Evolutionary conservation across 176 grass and related monocot species (phyloP).

Genomic region (Lolium multiflorum): DNA sequence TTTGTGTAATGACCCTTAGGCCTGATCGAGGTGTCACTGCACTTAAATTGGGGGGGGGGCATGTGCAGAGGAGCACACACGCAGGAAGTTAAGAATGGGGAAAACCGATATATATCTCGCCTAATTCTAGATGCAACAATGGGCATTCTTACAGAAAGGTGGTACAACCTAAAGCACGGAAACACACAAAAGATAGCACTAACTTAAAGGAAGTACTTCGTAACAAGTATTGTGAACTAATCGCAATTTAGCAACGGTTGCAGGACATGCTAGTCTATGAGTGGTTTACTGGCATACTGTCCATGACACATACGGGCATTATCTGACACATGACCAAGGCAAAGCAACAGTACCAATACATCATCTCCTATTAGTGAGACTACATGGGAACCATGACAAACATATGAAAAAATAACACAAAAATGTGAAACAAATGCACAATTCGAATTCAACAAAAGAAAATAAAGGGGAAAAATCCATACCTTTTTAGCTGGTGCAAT

Average conservation of each 20-base stretch:
- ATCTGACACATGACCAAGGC: background rate
- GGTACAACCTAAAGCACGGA: background rate
- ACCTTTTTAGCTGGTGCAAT: constrained; percentile 94
- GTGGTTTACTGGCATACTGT: background rate
- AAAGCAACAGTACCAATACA: background rate
- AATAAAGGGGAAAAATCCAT: constrained; percentile 5
- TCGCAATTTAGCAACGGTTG: background rate
- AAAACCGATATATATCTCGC: background rate
- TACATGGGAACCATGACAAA: constrained; percentile 17
- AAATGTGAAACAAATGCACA: background rate
- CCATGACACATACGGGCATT: background rate
- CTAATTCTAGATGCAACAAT: background rate
- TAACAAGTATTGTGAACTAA: background rate
- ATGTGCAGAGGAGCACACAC: background rate
- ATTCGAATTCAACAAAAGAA: constrained; percentile 33
- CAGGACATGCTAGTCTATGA: background rate
- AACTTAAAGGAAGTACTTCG: background rate
- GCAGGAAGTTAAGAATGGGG: background rate
- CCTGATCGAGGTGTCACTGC: background rate
- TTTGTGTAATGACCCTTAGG: constrained; percentile 13
- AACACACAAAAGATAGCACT: constrained; percentile 14
- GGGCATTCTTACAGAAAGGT: background rate
- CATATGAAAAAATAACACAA: background rate
- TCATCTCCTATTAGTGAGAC: background rate
- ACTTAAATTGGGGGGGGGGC: background rate